phyloP scores from a whole-genome alignment of 2,329 filamentous ascomycete species.

The Didymella glomerata region DNA sequence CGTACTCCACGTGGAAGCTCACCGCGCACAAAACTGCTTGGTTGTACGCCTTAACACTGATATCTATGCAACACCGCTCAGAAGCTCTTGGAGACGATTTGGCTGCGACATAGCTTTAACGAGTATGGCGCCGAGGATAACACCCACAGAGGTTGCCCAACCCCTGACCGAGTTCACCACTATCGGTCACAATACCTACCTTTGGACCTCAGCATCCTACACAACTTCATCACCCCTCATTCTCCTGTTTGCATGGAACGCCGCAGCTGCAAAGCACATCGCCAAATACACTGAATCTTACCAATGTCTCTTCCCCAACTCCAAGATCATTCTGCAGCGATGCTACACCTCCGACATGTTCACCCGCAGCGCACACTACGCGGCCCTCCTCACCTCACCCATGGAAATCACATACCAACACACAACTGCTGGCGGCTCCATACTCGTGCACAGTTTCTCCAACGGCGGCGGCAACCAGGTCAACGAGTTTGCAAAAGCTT shows the following conservation, averaged over 20 bases:
- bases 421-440: slow-evolving; percentile 30
- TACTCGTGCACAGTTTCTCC: slow-evolving; percentile 49
- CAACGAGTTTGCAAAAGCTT: slow-evolving; percentile 45
- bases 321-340: slow-evolving; percentile 44
- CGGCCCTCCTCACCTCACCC: slow-evolving; percentile 34
- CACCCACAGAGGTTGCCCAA: slow-evolving; percentile 19
- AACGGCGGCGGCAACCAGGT: slow-evolving; percentile 50
- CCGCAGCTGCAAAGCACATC: slow-evolving; percentile 47
- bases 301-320: slow-evolving; percentile 42
- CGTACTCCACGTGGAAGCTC: neutral
- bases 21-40: neutral
- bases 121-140: slow-evolving; percentile 21
- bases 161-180: slow-evolving; percentile 44
- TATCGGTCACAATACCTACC: slow-evolving; percentile 47
- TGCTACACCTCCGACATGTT: slow-evolving; percentile 45
- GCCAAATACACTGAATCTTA: slow-evolving; percentile 49
- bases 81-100: neutral
- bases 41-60: neutral
- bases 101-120: neutral
- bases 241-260: slow-evolving; percentile 49
- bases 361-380: slow-evolving; percentile 28
- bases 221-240: slow-evolving; percentile 35
- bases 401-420: slow-evolving; percentile 39
- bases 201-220: slow-evolving; percentile 34
- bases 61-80: neutral